These are phyloP conservation scores for Colletotrichum sansevieriae DNA, from an alignment of 2,329 filamentous ascomycete genomes.

Conservation along the genomic window DNA sequence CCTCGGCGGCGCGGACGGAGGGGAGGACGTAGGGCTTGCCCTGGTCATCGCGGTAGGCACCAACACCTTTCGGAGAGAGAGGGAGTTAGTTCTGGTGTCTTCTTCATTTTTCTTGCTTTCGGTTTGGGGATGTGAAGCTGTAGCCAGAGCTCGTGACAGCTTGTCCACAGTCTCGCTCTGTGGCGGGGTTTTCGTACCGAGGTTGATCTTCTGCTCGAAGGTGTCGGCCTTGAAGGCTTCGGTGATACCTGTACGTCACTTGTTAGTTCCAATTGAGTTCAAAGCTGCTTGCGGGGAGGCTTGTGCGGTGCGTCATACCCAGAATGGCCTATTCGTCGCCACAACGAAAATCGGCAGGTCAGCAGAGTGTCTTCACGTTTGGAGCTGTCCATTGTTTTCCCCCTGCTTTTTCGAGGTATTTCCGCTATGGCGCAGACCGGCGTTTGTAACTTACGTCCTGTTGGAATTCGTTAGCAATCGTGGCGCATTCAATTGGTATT, in stretches of 20 bases:
- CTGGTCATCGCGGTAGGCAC: slow-evolving; percentile 97
- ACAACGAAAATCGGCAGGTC: slow-evolving; percentile 42
- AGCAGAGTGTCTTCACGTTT: slow-evolving; percentile 33
- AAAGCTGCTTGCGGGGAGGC: background rate
- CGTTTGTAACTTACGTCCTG: slow-evolving; percentile 54
- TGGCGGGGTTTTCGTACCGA: slow-evolving; percentile 70
- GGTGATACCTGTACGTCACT: slow-evolving; percentile 76
- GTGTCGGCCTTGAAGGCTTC: slow-evolving; percentile 99
- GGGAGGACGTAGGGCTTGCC: slow-evolving; percentile 98
- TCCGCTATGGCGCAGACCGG: background rate
- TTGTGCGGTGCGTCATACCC: slow-evolving; percentile 63
- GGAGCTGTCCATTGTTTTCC: background rate
- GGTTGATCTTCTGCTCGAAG: slow-evolving; percentile 96
- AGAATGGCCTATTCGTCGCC: slow-evolving; percentile 75
- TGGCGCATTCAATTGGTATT: slow-evolving; percentile 47
- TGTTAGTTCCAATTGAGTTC: slow-evolving; percentile 44
- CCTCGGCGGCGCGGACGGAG: slow-evolving; percentile 89
- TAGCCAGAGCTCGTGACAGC: slow-evolving; percentile 32
- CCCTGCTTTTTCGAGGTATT: background rate
- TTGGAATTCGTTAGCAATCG: slow-evolving; percentile 46
- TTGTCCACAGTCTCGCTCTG: background rate
- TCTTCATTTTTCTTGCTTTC: background rate
- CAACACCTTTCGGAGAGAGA: slow-evolving; percentile 74
- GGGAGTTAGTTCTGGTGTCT: background rate
- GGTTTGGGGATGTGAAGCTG: background rate